These are phyloP conservation scores for Boletales sp. DNA, from an alignment of 768 basidiomycete genomes.

Conservation along the genomic window DNA sequence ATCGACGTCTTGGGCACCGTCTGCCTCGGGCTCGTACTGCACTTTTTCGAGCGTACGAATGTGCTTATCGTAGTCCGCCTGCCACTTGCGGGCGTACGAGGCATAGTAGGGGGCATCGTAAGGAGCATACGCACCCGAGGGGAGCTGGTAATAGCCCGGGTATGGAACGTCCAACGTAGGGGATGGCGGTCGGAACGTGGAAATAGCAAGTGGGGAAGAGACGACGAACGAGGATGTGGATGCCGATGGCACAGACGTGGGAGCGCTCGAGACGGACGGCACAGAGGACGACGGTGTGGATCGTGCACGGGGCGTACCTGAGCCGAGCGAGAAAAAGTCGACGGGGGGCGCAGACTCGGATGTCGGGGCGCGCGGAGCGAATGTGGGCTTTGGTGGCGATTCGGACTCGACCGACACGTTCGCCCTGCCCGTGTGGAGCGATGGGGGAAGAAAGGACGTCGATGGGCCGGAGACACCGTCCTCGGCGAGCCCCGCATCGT, in stretches of 20 bases:
- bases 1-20: conserved; percentile 56
- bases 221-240: conserved; percentile 53
- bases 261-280: conserved; percentile 31
- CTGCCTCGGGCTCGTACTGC: conserved; percentile 45
- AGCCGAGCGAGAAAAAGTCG: conserved; percentile 72
- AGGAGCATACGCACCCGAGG: conserved; percentile 75
- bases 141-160: conserved; percentile 84
- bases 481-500: conserved; percentile 13
- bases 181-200: conserved; percentile 67
- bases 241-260: conserved; percentile 32
- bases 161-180: conserved; percentile 74
- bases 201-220: conserved; percentile 67
- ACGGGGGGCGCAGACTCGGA: conserved; percentile 37
- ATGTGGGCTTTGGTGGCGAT: conserved; percentile 8
- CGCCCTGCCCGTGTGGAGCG: conserved; percentile 53
- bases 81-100: conserved; percentile 69
- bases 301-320: conserved; percentile 2
- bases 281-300: conserved; percentile 5
- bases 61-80: conserved; percentile 65
- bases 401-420: conserved; percentile 54
- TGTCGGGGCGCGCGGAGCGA: neutral
- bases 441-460: conserved; percentile 55
- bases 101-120: conserved; percentile 70
- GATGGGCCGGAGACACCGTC: conserved; percentile 23
- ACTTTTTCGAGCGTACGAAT: conserved; percentile 74